These are phyloP conservation scores for Tolypocladium capitatum DNA, from an alignment of 2,329 filamentous ascomycete genomes.

Conservation along the genomic window DNA sequence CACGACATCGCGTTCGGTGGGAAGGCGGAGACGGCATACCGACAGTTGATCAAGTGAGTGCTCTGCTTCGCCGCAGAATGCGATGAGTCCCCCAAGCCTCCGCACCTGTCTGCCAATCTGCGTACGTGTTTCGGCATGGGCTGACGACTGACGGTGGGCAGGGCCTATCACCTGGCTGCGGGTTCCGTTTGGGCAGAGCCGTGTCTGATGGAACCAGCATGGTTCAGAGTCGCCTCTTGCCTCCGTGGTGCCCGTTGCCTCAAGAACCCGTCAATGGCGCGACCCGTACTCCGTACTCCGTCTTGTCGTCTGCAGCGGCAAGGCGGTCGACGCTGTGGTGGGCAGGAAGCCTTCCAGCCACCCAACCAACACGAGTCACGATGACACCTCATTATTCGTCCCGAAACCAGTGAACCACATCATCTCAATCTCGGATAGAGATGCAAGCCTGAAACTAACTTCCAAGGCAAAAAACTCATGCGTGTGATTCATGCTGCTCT, in stretches of 20 bases:
- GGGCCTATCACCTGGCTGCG: neutral
- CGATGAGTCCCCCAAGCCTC: neutral
- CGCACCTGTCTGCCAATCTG: neutral
- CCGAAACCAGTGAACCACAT: neutral
- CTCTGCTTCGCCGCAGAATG: neutral
- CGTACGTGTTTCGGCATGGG: neutral
- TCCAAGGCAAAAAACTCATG: neutral
- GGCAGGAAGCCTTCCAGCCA: neutral
- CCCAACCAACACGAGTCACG: neutral
- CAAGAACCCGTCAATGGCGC: neutral
- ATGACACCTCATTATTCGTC: neutral
- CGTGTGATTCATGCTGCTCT: too few relatives aligned
- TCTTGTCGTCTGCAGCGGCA: neutral
- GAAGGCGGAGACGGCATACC: neutral
- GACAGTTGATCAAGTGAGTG: neutral
- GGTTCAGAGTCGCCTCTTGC: neutral
- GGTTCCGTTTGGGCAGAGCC: neutral
- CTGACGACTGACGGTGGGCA: neutral
- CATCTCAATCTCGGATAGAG: neutral
- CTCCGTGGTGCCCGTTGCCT: neutral
- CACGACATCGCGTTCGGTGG: neutral
- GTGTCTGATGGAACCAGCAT: neutral
- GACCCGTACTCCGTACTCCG: too few relatives aligned
- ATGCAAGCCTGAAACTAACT: too few relatives aligned
- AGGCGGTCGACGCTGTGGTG: neutral